Evolutionary conservation across 176 grass and related monocot species (phyloP).

Genomic region (Aegilops tauschii): DNA sequence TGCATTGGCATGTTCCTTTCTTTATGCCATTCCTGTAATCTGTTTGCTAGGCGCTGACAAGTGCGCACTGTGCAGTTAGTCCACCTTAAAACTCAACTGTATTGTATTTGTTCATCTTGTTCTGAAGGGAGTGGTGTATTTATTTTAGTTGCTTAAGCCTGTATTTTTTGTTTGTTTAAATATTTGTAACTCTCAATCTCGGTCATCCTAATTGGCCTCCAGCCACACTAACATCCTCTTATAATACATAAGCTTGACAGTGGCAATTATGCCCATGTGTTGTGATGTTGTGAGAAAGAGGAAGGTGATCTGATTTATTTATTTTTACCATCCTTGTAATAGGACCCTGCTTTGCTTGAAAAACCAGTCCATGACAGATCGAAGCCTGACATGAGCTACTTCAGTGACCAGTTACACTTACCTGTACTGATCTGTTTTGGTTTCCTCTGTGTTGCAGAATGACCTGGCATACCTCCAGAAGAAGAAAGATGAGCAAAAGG

Average conservation of each 20-base stretch:
- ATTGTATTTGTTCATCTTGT: background rate
- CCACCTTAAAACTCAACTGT: background rate
- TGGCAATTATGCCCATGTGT: background rate
- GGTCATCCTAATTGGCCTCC: background rate
- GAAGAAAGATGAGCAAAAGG: conserved; percentile 98
- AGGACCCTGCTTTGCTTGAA: background rate
- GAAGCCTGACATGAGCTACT: background rate
- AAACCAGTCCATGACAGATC: background rate
- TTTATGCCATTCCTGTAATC: background rate
- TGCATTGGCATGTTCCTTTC: background rate
- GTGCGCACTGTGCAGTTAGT: background rate
- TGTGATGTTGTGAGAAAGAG: background rate
- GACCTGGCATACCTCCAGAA: conserved; percentile 83
- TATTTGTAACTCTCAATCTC: background rate
- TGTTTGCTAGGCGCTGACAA: background rate
- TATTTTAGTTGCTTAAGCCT: background rate
- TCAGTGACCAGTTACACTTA: background rate
- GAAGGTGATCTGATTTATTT: background rate
- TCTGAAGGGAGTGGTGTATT: background rate
- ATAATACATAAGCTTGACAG: background rate
- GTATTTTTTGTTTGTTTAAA: background rate
- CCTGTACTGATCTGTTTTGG: background rate
- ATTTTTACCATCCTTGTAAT: background rate
- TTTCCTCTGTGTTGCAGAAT: conserved; percentile 32
- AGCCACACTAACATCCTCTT: background rate